A percentile compares a stretch with the other conserved stretches of the same genome.
Conservation (phyloP, 225 moss, liverwort and hornwort genomes). For the Pleurozium schreberi region DNA sequence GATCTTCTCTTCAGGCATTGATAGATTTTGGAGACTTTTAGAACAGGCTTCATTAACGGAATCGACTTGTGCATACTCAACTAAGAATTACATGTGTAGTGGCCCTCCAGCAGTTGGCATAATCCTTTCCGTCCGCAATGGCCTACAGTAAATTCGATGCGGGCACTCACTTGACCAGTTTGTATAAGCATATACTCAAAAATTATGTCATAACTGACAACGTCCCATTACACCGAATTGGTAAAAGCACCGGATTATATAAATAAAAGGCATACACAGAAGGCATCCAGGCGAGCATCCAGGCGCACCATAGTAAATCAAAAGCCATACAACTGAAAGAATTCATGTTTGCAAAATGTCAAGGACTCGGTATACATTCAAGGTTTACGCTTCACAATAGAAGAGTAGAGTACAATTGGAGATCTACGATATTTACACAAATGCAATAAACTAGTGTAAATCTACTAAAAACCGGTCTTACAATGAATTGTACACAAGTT, state of each 20-base stretch:
- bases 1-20: background rate
- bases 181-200: background rate
- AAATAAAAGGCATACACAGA: background rate
- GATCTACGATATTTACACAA: background rate
- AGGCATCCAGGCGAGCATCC: background rate
- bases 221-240: background rate
- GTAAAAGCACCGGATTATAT: background rate
- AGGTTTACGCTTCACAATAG: background rate
- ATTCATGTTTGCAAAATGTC: background rate
- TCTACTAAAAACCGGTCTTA: background rate
- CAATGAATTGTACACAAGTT: conserved; percentile 5
- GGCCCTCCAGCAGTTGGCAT: background rate
- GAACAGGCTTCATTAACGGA: background rate
- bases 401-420: background rate
- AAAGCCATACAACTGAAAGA: background rate
- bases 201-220: background rate
- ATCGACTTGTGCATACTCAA: background rate
- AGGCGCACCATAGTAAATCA: background rate
- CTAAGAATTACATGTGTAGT: background rate
- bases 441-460: background rate
- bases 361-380: background rate
- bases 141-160: background rate
- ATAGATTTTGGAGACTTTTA: background rate
- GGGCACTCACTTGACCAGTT: background rate
- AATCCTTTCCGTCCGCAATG: background rate